These are phyloP conservation scores for Nicotiana knightiana DNA, from an alignment of 257 asterid genomes.

Conservation along the genomic window DNA sequence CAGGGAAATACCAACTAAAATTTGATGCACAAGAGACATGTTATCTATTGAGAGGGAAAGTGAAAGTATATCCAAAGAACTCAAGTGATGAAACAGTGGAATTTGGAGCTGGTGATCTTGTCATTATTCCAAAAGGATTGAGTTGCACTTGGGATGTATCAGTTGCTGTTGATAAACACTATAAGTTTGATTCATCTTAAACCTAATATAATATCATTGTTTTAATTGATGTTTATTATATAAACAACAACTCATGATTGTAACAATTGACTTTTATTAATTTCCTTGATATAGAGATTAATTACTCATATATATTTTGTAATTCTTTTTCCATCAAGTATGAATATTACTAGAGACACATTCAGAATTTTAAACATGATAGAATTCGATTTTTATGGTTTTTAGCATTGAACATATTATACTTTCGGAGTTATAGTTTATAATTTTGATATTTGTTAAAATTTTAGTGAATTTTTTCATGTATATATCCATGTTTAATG, in stretches of 20 bases:
- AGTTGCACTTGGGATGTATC: constrained; percentile 96
- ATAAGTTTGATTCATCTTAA: constrained; percentile 54
- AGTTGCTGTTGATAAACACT: constrained; percentile 77
- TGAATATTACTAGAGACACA: not conserved
- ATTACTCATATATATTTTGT: not conserved
- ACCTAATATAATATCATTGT: too few species aligned
- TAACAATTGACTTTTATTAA: not conserved
- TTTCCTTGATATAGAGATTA: not conserved
- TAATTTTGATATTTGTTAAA: not conserved
- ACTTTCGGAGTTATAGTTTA: not conserved
- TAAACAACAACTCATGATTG: not conserved
- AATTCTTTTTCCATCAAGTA: not conserved
- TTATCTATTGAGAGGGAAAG: constrained; percentile 69
- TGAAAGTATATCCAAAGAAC: constrained; percentile 64
- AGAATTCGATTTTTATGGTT: not conserved
- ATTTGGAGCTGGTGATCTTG: constrained; percentile 89
- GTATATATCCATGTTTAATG: not conserved
- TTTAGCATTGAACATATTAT: not conserved
- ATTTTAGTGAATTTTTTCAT: not conserved
- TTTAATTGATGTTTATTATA: not conserved
- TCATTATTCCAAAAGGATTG: constrained; percentile 69
- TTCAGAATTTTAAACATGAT: not conserved
- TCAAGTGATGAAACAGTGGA: constrained; percentile 45
- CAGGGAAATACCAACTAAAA: constrained; percentile 80
- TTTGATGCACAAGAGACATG: constrained; percentile 82